These are phyloP conservation scores for Diaporthe nobilis DNA, from an alignment of 2,329 filamentous ascomycete species.

Conservation along the genomic window DNA sequence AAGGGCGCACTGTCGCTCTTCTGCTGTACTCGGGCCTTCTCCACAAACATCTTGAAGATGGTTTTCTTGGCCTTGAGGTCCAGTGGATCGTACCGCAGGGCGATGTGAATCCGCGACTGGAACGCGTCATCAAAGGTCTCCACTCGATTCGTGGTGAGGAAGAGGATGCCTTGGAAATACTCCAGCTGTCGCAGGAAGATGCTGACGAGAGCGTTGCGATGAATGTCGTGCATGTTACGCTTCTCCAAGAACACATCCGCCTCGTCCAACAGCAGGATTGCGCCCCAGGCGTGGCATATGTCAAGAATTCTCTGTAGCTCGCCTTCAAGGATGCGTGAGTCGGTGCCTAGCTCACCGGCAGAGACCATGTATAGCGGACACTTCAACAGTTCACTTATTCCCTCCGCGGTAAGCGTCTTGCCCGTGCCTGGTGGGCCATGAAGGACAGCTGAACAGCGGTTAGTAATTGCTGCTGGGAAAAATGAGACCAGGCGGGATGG, in stretches of 20 bases:
- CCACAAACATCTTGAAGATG: conserved; percentile 89
- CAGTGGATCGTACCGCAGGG: conserved; percentile 83
- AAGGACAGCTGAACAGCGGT: conserved; percentile 68
- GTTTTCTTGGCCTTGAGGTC: conserved; percentile 79
- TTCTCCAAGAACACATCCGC: conserved; percentile 89
- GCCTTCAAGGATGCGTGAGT: conserved; percentile 79
- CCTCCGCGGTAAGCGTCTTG: conserved; percentile 90
- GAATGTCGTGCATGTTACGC: conserved; percentile 85
- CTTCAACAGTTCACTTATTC: conserved; percentile 85
- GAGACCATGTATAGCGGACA: conserved; percentile 88
- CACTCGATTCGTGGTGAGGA: conserved; percentile 90
- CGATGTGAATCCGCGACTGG: conserved; percentile 89
- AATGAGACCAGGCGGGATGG: conserved; percentile 33
- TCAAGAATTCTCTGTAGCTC: conserved; percentile 89
- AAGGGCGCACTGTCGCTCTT: conserved; percentile 70
- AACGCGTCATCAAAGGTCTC: conserved; percentile 93
- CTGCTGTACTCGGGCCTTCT: conserved; percentile 77
- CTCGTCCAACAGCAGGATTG: conserved; percentile 87
- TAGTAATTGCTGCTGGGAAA: conserved; percentile 31
- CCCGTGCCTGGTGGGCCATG: conserved; percentile 90
- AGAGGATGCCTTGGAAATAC: conserved; percentile 92
- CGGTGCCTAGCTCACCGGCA: conserved; percentile 85
- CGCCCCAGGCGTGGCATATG: conserved; percentile 88
- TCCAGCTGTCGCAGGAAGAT: conserved; percentile 90
- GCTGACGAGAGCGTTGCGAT: conserved; percentile 87